A percentile compares a stretch with the other conserved stretches of the same genome.
Conservation (phyloP, 148 eudicot species). For the Oxyria digyna region DNA sequence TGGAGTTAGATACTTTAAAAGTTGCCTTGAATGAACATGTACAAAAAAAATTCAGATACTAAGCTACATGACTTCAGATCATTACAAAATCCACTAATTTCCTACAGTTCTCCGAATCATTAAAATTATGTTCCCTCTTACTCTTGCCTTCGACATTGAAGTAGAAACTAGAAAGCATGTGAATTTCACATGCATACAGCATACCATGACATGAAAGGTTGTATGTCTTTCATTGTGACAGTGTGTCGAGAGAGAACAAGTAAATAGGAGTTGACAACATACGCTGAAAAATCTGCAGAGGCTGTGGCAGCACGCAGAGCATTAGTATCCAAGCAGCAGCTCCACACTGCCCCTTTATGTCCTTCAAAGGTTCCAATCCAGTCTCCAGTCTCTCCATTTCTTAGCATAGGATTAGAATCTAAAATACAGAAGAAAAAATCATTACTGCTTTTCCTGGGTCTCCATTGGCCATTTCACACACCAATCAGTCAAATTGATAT, state of each 20-base stretch:
- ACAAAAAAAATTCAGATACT: not conserved
- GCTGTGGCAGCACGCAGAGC: conserved; percentile 81
- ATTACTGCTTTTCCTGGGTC: not conserved
- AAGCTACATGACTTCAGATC: not conserved
- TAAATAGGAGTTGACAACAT: conserved; percentile 15
- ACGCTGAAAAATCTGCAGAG: conserved; percentile 93
- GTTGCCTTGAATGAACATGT: not conserved
- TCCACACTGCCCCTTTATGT: conserved; percentile 95
- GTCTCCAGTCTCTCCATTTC: conserved; percentile 92
- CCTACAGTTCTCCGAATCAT: not conserved
- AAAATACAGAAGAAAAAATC: not conserved
- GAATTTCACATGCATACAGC: not conserved
- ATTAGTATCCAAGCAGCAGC: conserved; percentile 74
- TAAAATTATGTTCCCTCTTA: no score
- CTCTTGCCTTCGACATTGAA: no score
- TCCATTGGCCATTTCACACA: not conserved
- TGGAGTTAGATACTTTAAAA: no score
- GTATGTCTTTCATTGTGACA: not conserved
- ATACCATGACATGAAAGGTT: not conserved
- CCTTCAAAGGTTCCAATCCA: conserved; percentile 96
- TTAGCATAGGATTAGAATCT: conserved; percentile 89
- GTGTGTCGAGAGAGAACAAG: not conserved
- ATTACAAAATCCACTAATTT: not conserved
- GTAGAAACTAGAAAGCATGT: no score
- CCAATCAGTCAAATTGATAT: not conserved